Evolutionary conservation across 2,329 filamentous ascomycete genomes (phyloP).

Genomic region (Microascus cirrosus): DNA sequence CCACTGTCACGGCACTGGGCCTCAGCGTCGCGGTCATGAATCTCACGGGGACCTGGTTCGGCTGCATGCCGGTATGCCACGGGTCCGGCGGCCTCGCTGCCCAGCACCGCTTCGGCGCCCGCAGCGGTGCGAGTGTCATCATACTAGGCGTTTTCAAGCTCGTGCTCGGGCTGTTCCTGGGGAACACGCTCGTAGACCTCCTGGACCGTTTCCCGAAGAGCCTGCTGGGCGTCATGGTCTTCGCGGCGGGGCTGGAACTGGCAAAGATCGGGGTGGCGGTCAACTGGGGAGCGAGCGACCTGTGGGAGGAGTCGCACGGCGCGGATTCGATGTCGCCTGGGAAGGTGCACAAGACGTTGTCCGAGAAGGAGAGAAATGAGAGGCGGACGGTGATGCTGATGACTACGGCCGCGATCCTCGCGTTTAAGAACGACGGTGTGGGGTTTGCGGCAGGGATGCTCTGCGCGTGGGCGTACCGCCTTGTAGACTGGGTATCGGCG

Average conservation of each 20-base stretch:
- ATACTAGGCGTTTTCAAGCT: constrained; percentile 69
- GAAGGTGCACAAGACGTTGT: constrained; percentile 14
- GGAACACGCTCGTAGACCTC: constrained; percentile 60
- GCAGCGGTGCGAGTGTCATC: constrained; percentile 75
- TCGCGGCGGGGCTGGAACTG: constrained; percentile 80
- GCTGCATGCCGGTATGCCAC: constrained; percentile 91
- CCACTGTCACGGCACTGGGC: constrained; percentile 66
- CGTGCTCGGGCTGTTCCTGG: constrained; percentile 62
- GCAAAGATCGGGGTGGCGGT: constrained; percentile 75
- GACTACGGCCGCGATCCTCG: constrained; percentile 70
- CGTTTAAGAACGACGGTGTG: constrained; percentile 82
- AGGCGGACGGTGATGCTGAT: constrained; percentile 86
- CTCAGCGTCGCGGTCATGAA: constrained; percentile 79
- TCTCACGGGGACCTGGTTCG: constrained; percentile 77
- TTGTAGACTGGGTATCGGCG: constrained; percentile 27
- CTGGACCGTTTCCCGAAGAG: constrained; percentile 63
- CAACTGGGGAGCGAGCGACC: constrained; percentile 56
- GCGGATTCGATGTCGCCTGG: constrained; percentile 1
- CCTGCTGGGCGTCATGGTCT: constrained; percentile 76
- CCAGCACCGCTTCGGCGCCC: constrained; percentile 83
- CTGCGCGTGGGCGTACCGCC: constrained; percentile 59
- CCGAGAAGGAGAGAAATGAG: constrained; percentile 58
- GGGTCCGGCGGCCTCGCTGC: constrained; percentile 84
- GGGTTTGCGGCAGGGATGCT: constrained; percentile 75
- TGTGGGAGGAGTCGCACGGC: constrained; percentile 42